Conservation (phyloP, 1,139 yeast genomes). For the Wickerhamomyces sp. region DNA sequence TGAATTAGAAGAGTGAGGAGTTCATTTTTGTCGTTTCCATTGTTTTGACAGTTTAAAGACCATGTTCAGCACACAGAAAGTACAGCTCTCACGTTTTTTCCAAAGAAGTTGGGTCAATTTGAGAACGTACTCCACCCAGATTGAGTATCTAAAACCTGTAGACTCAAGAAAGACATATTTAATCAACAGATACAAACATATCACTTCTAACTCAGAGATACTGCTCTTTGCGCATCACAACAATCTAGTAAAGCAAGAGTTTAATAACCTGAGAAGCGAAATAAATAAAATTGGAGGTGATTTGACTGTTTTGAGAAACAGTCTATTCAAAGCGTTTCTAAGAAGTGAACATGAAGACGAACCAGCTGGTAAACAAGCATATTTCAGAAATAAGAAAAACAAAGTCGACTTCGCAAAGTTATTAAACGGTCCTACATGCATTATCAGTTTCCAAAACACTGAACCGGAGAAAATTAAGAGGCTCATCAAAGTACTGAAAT, state of each 20-base stretch:
- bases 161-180: constrained; percentile 76
- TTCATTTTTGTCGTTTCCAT: no score
- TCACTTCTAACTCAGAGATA: constrained; percentile 64
- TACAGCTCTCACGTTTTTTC: constrained; percentile 1
- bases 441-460: constrained; percentile 62
- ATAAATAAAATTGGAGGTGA: constrained; percentile 61
- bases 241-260: constrained; percentile 68
- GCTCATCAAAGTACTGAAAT: constrained; percentile 58
- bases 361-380: constrained; percentile 66
- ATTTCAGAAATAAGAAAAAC: constrained; percentile 37
- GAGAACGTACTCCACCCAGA: constrained; percentile 16
- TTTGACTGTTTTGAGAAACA: constrained; percentile 62
- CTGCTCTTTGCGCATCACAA: constrained; percentile 80
- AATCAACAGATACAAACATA: constrained; percentile 69
- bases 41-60: no score
- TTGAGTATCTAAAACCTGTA: constrained; percentile 24
- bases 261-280: constrained; percentile 56
- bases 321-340: constrained; percentile 69
- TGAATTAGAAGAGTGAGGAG: background rate
- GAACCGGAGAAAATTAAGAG: constrained; percentile 66
- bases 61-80: background rate
- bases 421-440: constrained; percentile 81
- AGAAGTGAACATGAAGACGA: constrained; percentile 65
- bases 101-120: background rate
- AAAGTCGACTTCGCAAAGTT: constrained; percentile 67